Percentiles rank a stretch among this genome's conserved stretches.
Evolutionary conservation across 805 yeast species (phyloP).

Genomic region (Candida maris): DNA sequence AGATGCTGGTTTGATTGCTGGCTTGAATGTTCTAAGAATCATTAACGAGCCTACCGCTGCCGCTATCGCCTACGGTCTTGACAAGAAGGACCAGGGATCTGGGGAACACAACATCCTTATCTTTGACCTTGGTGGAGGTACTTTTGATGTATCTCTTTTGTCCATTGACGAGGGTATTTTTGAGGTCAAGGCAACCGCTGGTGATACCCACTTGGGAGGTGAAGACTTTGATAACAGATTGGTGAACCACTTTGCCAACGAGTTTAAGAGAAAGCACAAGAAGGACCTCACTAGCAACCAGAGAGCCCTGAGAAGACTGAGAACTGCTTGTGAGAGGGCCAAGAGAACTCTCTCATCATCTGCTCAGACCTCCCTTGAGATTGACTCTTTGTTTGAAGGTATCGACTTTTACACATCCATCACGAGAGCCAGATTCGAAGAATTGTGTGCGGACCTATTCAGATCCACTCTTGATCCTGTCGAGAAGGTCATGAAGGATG

Average conservation of each 20-base stretch:
- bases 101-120: slow-evolving; percentile 85
- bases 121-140: slow-evolving; percentile 97
- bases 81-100: slow-evolving; percentile 55
- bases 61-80: slow-evolving; percentile 94
- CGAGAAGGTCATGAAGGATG: slow-evolving; percentile 88
- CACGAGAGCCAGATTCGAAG: slow-evolving; percentile 98
- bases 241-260: slow-evolving; percentile 88
- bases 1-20: slow-evolving; percentile 96
- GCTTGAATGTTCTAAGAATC: slow-evolving; percentile 89
- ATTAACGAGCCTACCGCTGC: slow-evolving; percentile 98
- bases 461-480: slow-evolving; percentile 94
- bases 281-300: slow-evolving; percentile 89
- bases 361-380: slow-evolving; percentile 92
- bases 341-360: slow-evolving; percentile 97
- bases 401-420: slow-evolving; percentile 93
- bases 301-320: slow-evolving; percentile 96
- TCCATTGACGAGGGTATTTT: slow-evolving; percentile 94
- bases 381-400: slow-evolving; percentile 94
- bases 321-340: slow-evolving; percentile 99
- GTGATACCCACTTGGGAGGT: slow-evolving; percentile 95
- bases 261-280: slow-evolving; percentile 97
- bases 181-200: slow-evolving; percentile 93
- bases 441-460: slow-evolving; percentile 89
- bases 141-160: slow-evolving; percentile 91
- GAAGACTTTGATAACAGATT: slow-evolving; percentile 97